These are phyloP conservation scores for Wickerhamiella cacticola DNA, from an alignment of 805 yeast species.

Conservation along the genomic window DNA sequence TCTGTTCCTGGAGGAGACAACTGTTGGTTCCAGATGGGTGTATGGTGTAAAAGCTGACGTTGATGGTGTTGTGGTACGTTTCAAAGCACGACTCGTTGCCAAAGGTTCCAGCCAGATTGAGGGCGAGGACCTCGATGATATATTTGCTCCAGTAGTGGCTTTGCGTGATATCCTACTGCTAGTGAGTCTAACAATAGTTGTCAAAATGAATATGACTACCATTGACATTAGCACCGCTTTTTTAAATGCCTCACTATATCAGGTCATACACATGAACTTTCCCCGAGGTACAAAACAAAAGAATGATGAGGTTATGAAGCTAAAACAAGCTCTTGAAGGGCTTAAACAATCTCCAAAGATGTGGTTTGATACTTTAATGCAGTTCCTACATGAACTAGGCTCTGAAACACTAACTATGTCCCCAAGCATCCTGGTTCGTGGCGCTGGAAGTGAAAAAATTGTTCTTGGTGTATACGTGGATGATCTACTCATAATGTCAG, in stretches of 20 bases:
- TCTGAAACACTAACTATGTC: background rate
- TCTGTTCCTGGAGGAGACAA: background rate
- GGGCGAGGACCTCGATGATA: background rate
- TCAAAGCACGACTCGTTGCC: slow-evolving; percentile 3
- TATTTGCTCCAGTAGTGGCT: background rate
- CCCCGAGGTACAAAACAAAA: background rate
- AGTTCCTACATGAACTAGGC: background rate
- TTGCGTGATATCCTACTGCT: background rate
- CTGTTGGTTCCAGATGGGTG: background rate
- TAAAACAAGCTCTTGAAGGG: background rate
- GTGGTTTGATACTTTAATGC: background rate
- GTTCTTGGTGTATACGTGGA: background rate
- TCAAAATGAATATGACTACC: background rate
- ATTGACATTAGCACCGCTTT: slow-evolving; percentile 1
- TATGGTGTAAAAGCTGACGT: background rate
- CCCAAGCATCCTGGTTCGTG: background rate
- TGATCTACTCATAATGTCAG: background rate
- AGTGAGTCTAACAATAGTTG: too few relatives aligned
- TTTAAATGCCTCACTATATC: background rate
- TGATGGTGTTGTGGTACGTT: background rate
- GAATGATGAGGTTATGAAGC: background rate
- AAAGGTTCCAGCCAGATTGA: background rate
- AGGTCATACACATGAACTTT: background rate
- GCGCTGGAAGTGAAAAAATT: background rate
- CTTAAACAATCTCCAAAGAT: background rate